Base-by-base conservation (phyloP, 495 filamentous ascomycete species). In the Pyrenopolyporus hunteri region DNA sequence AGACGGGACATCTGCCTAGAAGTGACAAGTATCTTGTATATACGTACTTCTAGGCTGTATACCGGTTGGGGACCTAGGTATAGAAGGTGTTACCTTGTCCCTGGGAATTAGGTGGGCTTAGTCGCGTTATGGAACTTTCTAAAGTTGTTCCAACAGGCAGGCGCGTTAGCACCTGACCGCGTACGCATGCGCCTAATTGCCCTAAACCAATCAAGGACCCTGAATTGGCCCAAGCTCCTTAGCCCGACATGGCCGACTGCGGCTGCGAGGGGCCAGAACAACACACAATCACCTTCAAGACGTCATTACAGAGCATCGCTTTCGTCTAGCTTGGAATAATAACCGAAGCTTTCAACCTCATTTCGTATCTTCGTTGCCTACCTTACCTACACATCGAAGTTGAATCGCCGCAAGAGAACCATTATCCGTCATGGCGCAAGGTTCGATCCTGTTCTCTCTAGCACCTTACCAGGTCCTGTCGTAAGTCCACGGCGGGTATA, bases 381-480 rank as follows among this genome's bases (percentile, higher is more conserved):
- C 33, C 33, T 39, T 6, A 20, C 10, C 9, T 29, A 5, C n/a
- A n/a, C n/a, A 29, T 29, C 9, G 11, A 10, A 19, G 8, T 23
- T 46, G n/a, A 14, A 29, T 29, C 25, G 8, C 29, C 8, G 5
- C 3, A 31, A 29, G n/a, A 35, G 16, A 42, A 35, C 13, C 14
- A 20, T 42, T 45, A 71, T n/a, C n/a, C n/a, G n/a, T 56, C 9
- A 71, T 71, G 69, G 29, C 39, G 10, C 58, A 68, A 35, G 36
- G 58, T 52, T 59, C 68, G 4, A 29, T 78, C 13, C 65, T 89
- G 53, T 73, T 80, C 48, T 83, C 86, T 37, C 85, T 84, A 23
- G 87, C 83, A 29, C 87, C 89, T 0, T 94, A 89, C 73, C 91
- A 94, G 71, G 79, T 94, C 61, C 71, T 93, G 36, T 86, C 87